A percentile compares a stretch with the other conserved stretches of the same genome.
phyloP scores from a whole-genome alignment of 306 rosid species.

The Cercis canadensis region DNA sequence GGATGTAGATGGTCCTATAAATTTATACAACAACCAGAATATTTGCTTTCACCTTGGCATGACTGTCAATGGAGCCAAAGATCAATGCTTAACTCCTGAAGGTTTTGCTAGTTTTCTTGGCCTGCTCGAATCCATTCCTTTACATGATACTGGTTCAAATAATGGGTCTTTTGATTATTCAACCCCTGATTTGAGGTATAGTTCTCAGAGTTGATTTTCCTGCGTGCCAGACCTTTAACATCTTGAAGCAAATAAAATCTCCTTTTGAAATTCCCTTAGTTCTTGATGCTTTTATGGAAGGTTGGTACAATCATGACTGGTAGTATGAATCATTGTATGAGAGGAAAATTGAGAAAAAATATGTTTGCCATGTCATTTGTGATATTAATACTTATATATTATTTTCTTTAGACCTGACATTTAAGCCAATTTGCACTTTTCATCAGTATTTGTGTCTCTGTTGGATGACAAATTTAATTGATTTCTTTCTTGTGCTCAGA shows the following conservation, averaged over 20 bases:
- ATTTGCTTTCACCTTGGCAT: constrained; percentile 76
- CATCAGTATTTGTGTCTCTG: too few species aligned
- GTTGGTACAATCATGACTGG: constrained; percentile 15
- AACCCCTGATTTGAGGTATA: constrained; percentile 75
- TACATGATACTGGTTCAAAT: constrained; percentile 65
- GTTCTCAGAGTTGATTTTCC: constrained; percentile 34
- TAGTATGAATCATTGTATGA: background rate
- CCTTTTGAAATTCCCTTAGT: constrained; percentile 25
- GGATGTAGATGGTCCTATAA: constrained; percentile 65
- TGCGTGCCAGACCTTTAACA: constrained; percentile 1
- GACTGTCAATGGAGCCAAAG: constrained; percentile 54
- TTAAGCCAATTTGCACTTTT: constrained; percentile 35
- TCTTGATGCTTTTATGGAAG: constrained; percentile 27
- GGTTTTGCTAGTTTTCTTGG: constrained; percentile 83
- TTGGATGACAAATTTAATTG: too few species aligned
- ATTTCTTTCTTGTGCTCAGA: too few species aligned
- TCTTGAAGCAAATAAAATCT: constrained; percentile 12
- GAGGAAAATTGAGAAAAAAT: background rate
- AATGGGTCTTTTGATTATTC: constrained; percentile 73
- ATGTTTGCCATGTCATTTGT: background rate
- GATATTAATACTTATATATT: constrained; percentile 28
- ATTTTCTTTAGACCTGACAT: constrained; percentile 24
- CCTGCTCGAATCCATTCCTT: constrained; percentile 90
- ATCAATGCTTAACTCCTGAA: constrained; percentile 84
- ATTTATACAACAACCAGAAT: constrained; percentile 70